Conservation (phyloP, 108 stramenopile species). For the Nannochloropsis oceanica region DNA sequence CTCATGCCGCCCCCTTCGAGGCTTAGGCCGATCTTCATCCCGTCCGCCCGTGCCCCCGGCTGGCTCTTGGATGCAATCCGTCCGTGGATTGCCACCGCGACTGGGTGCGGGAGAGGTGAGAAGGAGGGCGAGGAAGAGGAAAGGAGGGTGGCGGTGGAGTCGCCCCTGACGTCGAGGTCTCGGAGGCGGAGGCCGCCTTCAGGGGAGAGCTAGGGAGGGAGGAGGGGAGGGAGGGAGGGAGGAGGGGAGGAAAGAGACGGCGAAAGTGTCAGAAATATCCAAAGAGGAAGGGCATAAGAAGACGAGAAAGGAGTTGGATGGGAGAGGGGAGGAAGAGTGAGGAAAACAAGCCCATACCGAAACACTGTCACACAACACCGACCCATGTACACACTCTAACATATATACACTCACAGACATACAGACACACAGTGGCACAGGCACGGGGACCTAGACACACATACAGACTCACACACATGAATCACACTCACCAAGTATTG, state of each 20-base stretch:
- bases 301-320: too few species aligned
- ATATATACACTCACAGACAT: too few species aligned
- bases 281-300: too few species aligned
- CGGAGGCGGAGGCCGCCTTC: background rate
- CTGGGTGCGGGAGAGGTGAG: background rate
- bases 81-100: background rate
- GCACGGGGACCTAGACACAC: too few species aligned
- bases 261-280: background rate
- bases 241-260: background rate
- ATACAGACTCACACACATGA: background rate
- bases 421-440: too few species aligned
- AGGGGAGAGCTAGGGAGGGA: background rate
- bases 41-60: background rate
- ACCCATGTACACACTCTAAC: too few species aligned
- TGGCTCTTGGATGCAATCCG: background rate
- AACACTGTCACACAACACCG: too few species aligned
- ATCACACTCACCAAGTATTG: background rate
- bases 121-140: background rate
- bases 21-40: constrained; percentile 55
- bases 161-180: background rate
- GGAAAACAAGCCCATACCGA: too few species aligned
- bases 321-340: too few species aligned
- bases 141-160: background rate
- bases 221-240: background rate
- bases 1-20: constrained; percentile 93